These are phyloP conservation scores for Mortierella sp. DNA, from an alignment of 371 early-diverging fungal species.

Conservation along the genomic window DNA sequence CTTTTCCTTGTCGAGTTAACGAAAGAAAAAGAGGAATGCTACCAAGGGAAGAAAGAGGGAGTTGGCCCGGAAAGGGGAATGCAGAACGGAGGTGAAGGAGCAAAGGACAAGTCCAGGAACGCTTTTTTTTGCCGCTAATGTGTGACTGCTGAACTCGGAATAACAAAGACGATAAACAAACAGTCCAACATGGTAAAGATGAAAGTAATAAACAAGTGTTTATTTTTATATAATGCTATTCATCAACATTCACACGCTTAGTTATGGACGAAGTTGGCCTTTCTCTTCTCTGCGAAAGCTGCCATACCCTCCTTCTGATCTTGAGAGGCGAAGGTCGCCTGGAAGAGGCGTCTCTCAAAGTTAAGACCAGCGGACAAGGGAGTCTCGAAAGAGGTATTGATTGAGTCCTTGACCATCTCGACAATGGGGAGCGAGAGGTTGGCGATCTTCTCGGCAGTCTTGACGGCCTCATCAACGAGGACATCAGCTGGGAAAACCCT, in stretches of 20 bases:
- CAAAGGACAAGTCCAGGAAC: not conserved
- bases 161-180: conserved; percentile 10
- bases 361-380: conserved; percentile 88
- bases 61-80: not conserved
- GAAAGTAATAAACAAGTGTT: no score
- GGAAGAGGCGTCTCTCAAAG: conserved; percentile 96
- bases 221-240: no score
- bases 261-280: conserved; percentile 89
- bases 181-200: conserved; percentile 3
- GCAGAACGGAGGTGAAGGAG: conserved; percentile 8
- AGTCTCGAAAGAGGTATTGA: conserved; percentile 94
- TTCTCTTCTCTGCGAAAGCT: conserved; percentile 97
- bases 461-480: conserved; percentile 92
- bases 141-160: conserved; percentile 37
- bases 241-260: conserved; percentile 56
- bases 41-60: not conserved
- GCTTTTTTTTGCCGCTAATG: not conserved
- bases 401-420: conserved; percentile 96
- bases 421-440: conserved; percentile 87
- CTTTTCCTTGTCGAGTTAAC: conserved; percentile 16
- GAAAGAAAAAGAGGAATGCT: conserved; percentile 1
- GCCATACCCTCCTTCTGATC: conserved; percentile 98
- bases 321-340: conserved; percentile 91
- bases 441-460: conserved; percentile 91
- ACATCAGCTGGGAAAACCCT: conserved; percentile 89